Base-by-base conservation (phyloP, 2,329 filamentous ascomycete genomes). In the Plenodomus lindquistii region DNA sequence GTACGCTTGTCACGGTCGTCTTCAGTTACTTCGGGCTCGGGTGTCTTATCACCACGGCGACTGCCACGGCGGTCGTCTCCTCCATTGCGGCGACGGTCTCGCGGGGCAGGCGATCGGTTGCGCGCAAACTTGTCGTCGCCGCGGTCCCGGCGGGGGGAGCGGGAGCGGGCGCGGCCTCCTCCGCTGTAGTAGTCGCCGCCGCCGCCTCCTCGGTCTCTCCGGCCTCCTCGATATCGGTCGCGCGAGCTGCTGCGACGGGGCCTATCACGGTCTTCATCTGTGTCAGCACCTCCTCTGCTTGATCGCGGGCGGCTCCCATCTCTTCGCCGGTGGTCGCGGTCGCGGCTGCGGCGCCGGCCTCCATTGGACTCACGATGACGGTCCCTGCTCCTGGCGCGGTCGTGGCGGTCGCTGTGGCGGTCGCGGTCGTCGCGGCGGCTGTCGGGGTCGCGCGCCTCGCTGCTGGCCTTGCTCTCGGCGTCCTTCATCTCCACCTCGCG, bases 1-100 rank as follows among this genome's bases (percentile, higher is more conserved):
- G 95, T 99, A 66, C 94, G 89, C 64, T 91, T 88, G 77, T 99
- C 94, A 69, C 93, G 88, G 76, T 99, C 94, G 75, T 97, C 94
- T 73, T 97, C 92, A 65, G 89, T 96, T 52, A 89, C 84, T 68
- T 89, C 85, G 21, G 91, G 87, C 44, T 87, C 85, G 24, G 75
- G 75, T 21, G 79, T 79, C 54, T 73, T 73, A 43, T 64, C 69
- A 15, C 6, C 27, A 35, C 62, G 61, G 48, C 73, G 73, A 40
- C 58, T 66, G 41, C 55, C 52, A 37, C 69, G 65, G 50, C 80
- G 80, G 55, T 81, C 78, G 40, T 83, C 70, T 18, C 54, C 59
- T 56, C 70, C 65, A 47, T 54, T 75, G 50, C 78, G 60, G 35
- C 52, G 55, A 24, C 60, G 63, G 40, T 67, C 77, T 55, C 83